Evolutionary conservation across 805 yeast species (phyloP), one percentile per base, ranked within the genome.

Genomic region (Kuraishia ogatae): DNA sequence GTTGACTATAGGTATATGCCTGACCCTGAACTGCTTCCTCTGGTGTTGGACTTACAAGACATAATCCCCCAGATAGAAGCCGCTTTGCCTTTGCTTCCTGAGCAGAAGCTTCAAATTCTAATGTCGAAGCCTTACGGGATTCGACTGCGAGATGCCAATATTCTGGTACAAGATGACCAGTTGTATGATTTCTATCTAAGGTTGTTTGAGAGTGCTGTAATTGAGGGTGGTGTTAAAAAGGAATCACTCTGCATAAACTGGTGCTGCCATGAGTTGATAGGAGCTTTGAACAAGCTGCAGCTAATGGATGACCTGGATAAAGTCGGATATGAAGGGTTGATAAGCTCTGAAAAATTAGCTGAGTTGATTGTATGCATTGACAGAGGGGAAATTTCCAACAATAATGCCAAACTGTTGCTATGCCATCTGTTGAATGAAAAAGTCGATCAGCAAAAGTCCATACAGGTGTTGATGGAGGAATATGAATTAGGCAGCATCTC

Each of bases 1-100:
- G 78, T 88, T 13, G 99, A 94, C 68, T 94, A 94, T 69, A 75
- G 98, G 62, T 94, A 91, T 65, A 85, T 93, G 78, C 97, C 98
- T 0, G 99, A 94, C 66, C 89, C 96, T 1, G 99, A 94, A 66
- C 71, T 94, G 29, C 91, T 94, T 0, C 67, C 71, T 1, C 69
- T 92, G 2, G 57, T 62, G 17, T 66, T 93, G 2, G 72, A 78
- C 46, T 55, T 69, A 1, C 64, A 65, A 0, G 76, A 85, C 3
- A 63, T 78, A 0, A 61, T 70, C 0, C 73, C 77, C 1, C 71
- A 87, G 0, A 62, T 67, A 13, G 57, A 62, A 2, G 51, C 61
- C 1, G 63, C 61, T 17, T 63, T 86, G 52, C 92, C 93, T 0
- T 72, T 66, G 10, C 67, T 85, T 1, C 92, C 96, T 0, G 93